Conservation (phyloP, 148 eudicot genomes). For the Amaranthus hypochondriacus region DNA sequence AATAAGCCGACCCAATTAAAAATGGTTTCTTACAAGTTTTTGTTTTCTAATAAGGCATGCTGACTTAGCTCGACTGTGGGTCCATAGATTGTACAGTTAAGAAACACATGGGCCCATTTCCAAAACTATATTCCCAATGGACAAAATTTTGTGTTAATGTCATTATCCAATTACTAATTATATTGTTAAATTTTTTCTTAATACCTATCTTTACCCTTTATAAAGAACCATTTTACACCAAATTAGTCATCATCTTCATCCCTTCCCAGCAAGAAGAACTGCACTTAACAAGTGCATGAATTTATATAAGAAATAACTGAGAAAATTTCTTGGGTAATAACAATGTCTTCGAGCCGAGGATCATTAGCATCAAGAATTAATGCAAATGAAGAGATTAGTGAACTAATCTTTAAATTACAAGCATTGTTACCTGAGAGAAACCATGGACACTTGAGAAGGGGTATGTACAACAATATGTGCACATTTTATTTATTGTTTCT, state of each 20-base stretch:
- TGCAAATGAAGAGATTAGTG: conserved; percentile 25
- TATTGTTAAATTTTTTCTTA: not conserved
- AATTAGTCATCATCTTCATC: not conserved
- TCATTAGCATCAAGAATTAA: conserved; percentile 5
- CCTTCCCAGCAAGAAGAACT: not conserved
- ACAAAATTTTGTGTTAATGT: conserved; percentile 15
- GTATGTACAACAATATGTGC: conserved; percentile 13
- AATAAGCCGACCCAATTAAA: too few relatives aligned
- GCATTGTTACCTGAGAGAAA: conserved; percentile 27
- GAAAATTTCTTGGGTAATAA: not conserved
- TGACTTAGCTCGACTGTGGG: conserved; percentile 19
- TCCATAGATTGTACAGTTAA: conserved; percentile 6
- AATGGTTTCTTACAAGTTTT: too few relatives aligned
- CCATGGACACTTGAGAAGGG: conserved; percentile 18
- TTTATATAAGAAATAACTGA: not conserved
- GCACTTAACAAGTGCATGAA: not conserved
- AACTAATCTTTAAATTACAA: conserved; percentile 26
- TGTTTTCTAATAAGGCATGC: not conserved
- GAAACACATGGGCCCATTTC: conserved; percentile 21
- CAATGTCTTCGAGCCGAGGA: conserved; percentile 20
- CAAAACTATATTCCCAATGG: conserved; percentile 1
- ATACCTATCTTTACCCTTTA: not conserved
- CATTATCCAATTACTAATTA: not conserved
- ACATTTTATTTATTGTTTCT: not conserved
- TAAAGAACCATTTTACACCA: conserved; percentile 1